Base-by-base conservation (phyloP, 345 rosid species). In the Clausena lansium region DNA sequence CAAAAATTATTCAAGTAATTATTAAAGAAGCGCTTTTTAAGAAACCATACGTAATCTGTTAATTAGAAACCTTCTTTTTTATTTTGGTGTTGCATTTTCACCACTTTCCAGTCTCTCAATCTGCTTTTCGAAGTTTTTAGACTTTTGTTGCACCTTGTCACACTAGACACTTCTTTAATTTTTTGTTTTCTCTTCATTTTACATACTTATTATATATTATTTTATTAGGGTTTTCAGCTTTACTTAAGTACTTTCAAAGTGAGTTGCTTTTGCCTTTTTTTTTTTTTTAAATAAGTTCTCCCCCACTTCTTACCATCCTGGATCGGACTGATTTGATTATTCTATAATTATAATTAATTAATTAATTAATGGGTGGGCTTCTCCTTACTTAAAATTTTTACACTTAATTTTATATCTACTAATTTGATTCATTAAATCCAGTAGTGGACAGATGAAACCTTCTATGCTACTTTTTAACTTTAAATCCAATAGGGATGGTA, bases 251-350 rank as follows among this genome's bases (percentile, higher is more conserved):
- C 39, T 78, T 77, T 70, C 70, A 78, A 71, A 78, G 75, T 68
- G 63, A 39, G 50, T 50, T 83, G 83, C 75, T 75, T 75, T 84
- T 11, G 33, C 70, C 68, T 68, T 71, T 65, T 30, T 36, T 9
- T 9, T 9, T 41, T 39, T 15, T 15, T 47, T 47, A 3, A 2
- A 0, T 47, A 50, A 41, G 47, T 41, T 17, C 22, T 52, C 67
- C 80, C 80, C 86, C 83, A 86, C 80, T 77, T 74, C 63, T 72
- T 73, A 32, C 52, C 38, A 65, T 67, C 64, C 76, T 84, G 76
- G 70, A 84, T 86, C 60, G 74, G 73, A 39, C n/a, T 27, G 75
- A 58, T 77, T 77, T 62, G 9, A 72, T 61, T 13, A 45, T 62
- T 19, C 8, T 27, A 27, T 24, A 61, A 27, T 55, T 57, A 59